phyloP scores from a whole-genome alignment of 352 stramenopile genomes.

The Peronospora destructor region DNA sequence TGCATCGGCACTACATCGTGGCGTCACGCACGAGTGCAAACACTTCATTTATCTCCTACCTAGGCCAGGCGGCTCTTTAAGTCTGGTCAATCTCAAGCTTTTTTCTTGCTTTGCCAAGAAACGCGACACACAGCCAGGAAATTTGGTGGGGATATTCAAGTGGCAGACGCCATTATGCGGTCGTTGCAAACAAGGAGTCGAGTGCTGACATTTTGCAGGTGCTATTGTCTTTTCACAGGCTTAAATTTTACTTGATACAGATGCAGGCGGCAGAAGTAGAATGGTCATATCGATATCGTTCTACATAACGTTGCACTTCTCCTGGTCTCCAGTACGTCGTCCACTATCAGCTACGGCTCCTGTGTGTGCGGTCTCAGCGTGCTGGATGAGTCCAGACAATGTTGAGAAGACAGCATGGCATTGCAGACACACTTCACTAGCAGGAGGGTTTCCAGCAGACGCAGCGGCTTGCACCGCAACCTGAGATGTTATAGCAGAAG shows the following conservation, averaged over 20 bases:
- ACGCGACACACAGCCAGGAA: conserved; percentile 1
- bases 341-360: conserved; percentile 14
- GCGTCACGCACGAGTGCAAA: conserved; percentile 91
- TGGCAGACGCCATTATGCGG: conserved; percentile 5
- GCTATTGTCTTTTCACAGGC: not conserved
- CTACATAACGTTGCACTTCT: conserved; percentile 63
- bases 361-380: conserved; percentile 51
- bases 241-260: not conserved
- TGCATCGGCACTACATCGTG: conserved; percentile 93
- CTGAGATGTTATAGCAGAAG: conserved; percentile 9
- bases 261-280: not conserved
- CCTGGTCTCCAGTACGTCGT: conserved; percentile 24
- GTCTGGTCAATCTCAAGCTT: conserved; percentile 28
- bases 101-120: not conserved
- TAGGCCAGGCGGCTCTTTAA: conserved; percentile 27
- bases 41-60: conserved; percentile 96
- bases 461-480: conserved; percentile 5
- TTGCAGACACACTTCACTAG: conserved; percentile 59
- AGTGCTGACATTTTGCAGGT: not conserved
- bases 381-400: conserved; percentile 48
- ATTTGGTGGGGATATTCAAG: conserved; percentile 22
- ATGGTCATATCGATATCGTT: conserved; percentile 7
- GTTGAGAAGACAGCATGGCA: conserved; percentile 51
- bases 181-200: conserved; percentile 4
- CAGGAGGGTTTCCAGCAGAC: conserved; percentile 6